Conservation (phyloP, 176 grass and related monocot genomes). For the sorghum (Sorghum bicolor) region Sorghum_bicolor_NCBIv3 NC_012871.2:71447501-71448000, state of each 20-base stretch:
- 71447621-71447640: not conserved
- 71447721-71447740: not conserved
- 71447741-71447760: not conserved
- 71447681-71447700: too few relatives aligned
- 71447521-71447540: not conserved
- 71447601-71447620: not conserved
- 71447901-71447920: not conserved
- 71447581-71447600: not conserved
- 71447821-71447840: not conserved
- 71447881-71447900: not conserved
- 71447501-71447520: not conserved
- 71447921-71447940: not conserved
- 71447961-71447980: slow-evolving; percentile 3
- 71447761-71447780: not conserved
- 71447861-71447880: not conserved
- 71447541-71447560: not conserved
- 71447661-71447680: not conserved
- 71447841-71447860: slow-evolving; percentile 12
- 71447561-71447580: too few relatives aligned
- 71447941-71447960: not conserved
- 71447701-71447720: rapidly evolving
- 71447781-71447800: not conserved
- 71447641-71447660: not conserved
- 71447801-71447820: not conserved
- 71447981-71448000: not conserved